Evolutionary conservation across 164 flowering plant genomes (phyloP).

Genomic region (Piper betle): DNA sequence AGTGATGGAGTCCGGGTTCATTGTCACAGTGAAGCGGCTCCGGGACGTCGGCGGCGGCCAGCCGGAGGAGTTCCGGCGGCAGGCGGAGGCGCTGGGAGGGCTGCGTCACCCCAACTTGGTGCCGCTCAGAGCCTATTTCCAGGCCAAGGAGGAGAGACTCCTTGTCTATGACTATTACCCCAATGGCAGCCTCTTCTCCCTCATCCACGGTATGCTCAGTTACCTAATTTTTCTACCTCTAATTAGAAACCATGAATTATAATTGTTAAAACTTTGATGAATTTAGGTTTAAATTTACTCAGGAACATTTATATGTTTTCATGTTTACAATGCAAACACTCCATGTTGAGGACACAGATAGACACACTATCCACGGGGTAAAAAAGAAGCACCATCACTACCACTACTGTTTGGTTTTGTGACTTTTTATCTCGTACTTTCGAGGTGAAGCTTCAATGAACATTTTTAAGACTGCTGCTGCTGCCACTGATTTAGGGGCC

Average conservation of each 20-base stretch:
- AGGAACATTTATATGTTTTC: too few relatives aligned
- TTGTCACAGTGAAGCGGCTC: constrained; percentile 81
- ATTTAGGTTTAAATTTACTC: too few relatives aligned
- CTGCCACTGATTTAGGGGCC: neutral
- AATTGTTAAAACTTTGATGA: too few relatives aligned
- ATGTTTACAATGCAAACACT: too few relatives aligned
- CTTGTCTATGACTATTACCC: constrained; percentile 94
- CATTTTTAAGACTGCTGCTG: neutral
- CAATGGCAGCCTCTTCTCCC: constrained; percentile 87
- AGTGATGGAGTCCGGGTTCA: constrained; percentile 81
- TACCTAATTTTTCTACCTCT: neutral
- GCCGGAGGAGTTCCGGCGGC: constrained; percentile 56
- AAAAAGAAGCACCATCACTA: too few relatives aligned
- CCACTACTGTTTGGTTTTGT: too few relatives aligned
- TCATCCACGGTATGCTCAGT: constrained; percentile 52
- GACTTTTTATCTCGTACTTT: too few relatives aligned
- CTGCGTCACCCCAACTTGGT: constrained; percentile 79
- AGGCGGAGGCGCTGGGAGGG: constrained; percentile 51
- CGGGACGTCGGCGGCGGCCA: constrained; percentile 46
- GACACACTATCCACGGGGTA: too few relatives aligned
- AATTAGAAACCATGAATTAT: neutral
- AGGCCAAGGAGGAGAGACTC: constrained; percentile 86
- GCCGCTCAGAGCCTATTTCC: constrained; percentile 79
- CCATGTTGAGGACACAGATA: too few relatives aligned
- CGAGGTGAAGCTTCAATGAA: too few relatives aligned